Percentiles rank a stretch among this genome's conserved stretches.
These are phyloP conservation scores for Neolecta irregularis DNA, from an alignment of 1,139 yeast genomes.

Conservation along the genomic window DNA sequence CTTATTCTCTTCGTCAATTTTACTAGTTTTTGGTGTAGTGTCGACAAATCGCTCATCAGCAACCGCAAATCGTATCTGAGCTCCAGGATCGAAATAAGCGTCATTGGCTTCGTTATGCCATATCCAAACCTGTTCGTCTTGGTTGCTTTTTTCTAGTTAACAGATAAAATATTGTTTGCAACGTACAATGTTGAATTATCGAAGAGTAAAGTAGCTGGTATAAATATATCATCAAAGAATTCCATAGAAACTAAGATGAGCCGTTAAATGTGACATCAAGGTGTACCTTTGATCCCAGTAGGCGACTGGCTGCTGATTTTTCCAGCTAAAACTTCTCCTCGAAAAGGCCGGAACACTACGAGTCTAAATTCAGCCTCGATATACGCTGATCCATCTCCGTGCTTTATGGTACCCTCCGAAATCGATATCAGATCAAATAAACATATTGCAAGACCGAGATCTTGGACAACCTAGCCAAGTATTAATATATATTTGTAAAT, in stretches of 20 bases:
- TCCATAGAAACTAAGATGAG: constrained; percentile 42
- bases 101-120: constrained; percentile 61
- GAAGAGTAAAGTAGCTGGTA: constrained; percentile 66
- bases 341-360: constrained; percentile 79
- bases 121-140: constrained; percentile 80
- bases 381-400: constrained; percentile 91
- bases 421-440: constrained; percentile 68
- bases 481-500: neutral
- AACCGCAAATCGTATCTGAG: constrained; percentile 74
- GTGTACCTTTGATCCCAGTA: constrained; percentile 58
- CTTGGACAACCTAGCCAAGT: constrained; percentile 39
- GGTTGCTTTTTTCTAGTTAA: constrained; percentile 14
- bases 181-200: constrained; percentile 51
- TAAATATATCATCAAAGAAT: constrained; percentile 80
- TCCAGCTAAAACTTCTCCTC: constrained; percentile 87
- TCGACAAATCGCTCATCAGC: constrained; percentile 79
- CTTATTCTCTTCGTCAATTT: constrained; percentile 2
- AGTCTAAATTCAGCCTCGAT: constrained; percentile 53
- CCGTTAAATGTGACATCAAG: too few relatives aligned
- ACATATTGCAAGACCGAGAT: constrained; percentile 69
- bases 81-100: constrained; percentile 74
- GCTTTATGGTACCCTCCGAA: constrained; percentile 76
- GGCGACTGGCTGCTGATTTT: constrained; percentile 79
- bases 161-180: neutral
- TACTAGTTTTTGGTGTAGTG: constrained; percentile 34